These are phyloP conservation scores for Penicillium soppii DNA, from an alignment of 495 filamentous ascomycete species.

Conservation along the genomic window DNA sequence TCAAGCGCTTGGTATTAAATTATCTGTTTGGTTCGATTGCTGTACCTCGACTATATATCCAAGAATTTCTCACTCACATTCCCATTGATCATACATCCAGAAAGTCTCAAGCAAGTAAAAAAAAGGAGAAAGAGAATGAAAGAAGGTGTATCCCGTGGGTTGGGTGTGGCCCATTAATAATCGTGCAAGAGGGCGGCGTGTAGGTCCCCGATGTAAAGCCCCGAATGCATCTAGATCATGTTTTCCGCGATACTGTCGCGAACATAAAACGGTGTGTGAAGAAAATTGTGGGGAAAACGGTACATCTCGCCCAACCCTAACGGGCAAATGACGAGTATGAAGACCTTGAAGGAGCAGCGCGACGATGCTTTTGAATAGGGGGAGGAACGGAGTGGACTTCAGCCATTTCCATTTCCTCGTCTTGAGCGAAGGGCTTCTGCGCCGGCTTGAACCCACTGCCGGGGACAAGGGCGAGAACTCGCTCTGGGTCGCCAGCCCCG, in stretches of 20 bases:
- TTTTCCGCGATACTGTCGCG: no score
- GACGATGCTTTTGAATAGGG: no score
- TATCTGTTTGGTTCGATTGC: not conserved
- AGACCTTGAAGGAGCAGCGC: no score
- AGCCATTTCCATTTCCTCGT: constrained; percentile 6
- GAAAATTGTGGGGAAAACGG: no score
- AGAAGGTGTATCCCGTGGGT: no score
- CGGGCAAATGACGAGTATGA: no score
- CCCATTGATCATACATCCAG: not conserved
- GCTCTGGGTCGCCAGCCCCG: constrained; percentile 26
- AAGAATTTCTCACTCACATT: not conserved
- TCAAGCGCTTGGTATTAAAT: not conserved
- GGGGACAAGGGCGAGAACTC: constrained; percentile 23
- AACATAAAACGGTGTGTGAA: no score
- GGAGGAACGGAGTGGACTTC: constrained; percentile 5
- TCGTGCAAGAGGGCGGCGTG: no score
- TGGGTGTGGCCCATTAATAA: no score
- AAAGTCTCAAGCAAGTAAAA: not conserved
- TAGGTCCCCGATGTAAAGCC: no score
- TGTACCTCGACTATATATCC: constrained; percentile 5
- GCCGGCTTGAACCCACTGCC: constrained; percentile 11
- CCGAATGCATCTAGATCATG: no score
- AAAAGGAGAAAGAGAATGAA: not conserved
- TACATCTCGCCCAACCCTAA: no score
- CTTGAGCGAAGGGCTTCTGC: not conserved